phyloP scores from a whole-genome alignment of 805 yeast species.

The Metschnikowia dekortorum region DNA sequence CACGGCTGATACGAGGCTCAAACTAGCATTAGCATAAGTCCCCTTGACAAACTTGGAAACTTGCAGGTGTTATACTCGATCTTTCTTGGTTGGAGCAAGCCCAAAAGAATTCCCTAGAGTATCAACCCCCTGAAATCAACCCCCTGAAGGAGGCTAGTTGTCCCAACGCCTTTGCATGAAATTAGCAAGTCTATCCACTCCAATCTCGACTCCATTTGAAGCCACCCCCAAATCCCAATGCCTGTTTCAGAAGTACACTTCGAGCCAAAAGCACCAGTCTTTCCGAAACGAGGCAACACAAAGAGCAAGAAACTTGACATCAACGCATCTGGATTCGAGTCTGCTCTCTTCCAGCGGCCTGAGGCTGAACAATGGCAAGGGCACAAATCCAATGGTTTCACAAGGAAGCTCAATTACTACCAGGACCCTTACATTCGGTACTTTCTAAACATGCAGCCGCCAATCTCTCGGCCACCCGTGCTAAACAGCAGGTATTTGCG shows the following conservation, averaged over 20 bases:
- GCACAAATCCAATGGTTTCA: background rate
- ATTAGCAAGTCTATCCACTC: background rate
- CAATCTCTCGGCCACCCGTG: constrained; percentile 11
- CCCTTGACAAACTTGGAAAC: too few relatives aligned
- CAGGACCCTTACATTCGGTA: constrained; percentile 8
- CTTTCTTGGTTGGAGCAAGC: too few relatives aligned
- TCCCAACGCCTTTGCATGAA: background rate
- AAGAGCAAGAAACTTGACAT: constrained; percentile 2
- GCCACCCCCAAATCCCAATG: constrained; percentile 1
- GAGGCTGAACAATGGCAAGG: background rate
- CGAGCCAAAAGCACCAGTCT: background rate
- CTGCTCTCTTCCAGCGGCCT: background rate
- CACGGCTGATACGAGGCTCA: too few relatives aligned
- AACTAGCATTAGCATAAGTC: too few relatives aligned
- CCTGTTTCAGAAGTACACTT: constrained; percentile 11
- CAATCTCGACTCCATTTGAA: background rate
- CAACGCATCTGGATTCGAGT: constrained; percentile 7
- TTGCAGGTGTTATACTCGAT: too few relatives aligned
- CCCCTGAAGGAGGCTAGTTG: too few relatives aligned
- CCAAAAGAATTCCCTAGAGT: too few relatives aligned
- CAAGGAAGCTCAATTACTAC: background rate
- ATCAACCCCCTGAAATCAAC: too few relatives aligned
- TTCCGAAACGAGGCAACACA: background rate
- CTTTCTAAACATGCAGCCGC: constrained; percentile 3
- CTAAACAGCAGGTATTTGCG: constrained; percentile 46